Conservation (phyloP, 768 basidiomycete genomes). For the Tricholoma flavovirens region DNA sequence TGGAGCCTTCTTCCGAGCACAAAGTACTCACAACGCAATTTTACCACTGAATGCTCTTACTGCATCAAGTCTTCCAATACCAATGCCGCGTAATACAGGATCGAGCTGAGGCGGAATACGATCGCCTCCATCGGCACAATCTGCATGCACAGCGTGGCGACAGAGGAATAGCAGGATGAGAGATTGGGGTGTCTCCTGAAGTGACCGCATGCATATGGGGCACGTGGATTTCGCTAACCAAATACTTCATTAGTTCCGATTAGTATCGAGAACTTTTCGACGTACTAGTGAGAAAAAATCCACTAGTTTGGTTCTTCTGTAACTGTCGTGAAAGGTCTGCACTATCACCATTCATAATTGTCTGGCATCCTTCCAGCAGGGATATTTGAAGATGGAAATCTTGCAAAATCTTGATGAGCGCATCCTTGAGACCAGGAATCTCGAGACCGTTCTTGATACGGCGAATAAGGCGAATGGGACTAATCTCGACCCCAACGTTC, state of each 20-base stretch:
- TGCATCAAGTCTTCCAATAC: conserved; percentile 28
- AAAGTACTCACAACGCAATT: conserved; percentile 68
- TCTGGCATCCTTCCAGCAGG: conserved; percentile 86
- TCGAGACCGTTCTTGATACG: conserved; percentile 95
- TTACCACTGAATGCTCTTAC: conserved; percentile 53
- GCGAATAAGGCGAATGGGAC: conserved; percentile 89
- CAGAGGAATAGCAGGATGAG: conserved; percentile 79
- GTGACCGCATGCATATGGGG: conserved; percentile 54
- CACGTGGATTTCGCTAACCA: conserved; percentile 56
- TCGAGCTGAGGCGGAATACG: conserved; percentile 60
- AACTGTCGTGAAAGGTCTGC: conserved; percentile 62
- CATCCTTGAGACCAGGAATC: conserved; percentile 91
- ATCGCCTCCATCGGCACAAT: conserved; percentile 65
- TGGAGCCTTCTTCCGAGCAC: background rate
- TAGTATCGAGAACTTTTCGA: background rate
- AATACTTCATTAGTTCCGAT: background rate
- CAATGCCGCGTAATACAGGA: conserved; percentile 40
- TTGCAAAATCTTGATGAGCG: conserved; percentile 93
- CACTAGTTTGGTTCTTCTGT: conserved; percentile 67
- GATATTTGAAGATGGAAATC: conserved; percentile 95
- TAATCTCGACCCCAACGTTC: conserved; percentile 94
- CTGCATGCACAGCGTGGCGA: conserved; percentile 80
- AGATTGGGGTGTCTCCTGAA: conserved; percentile 53
- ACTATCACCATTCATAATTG: conserved; percentile 81
- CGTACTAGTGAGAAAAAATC: conserved; percentile 19